Conservation (phyloP, 2,329 filamentous ascomycete species). For the Monilinia fructicola region DNA sequence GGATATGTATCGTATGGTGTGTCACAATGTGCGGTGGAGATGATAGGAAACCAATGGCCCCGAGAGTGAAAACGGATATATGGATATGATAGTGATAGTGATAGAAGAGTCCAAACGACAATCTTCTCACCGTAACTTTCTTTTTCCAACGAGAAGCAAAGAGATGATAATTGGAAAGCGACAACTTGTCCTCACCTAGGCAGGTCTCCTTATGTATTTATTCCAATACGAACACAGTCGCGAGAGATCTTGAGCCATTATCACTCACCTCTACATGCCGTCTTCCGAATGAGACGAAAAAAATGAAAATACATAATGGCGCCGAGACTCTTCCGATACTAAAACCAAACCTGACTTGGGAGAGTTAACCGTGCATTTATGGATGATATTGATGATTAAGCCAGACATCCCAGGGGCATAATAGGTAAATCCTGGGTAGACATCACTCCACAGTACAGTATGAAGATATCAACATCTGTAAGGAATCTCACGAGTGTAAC, state of each 20-base stretch:
- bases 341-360: neutral
- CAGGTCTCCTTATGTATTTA: neutral
- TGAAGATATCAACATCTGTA: too few species aligned
- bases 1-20: neutral
- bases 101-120: too few species aligned
- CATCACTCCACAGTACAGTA: too few species aligned
- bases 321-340: neutral
- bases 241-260: too few species aligned
- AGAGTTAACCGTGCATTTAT: neutral
- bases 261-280: too few species aligned
- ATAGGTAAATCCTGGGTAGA: too few species aligned
- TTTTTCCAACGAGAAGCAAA: too few species aligned
- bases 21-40: neutral
- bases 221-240: neutral
- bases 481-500: too few species aligned
- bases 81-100: too few species aligned
- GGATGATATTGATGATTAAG: neutral
- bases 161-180: too few species aligned
- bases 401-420: too few species aligned
- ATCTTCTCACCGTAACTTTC: neutral
- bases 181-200: slow-evolving; percentile 1
- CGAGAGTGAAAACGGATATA: neutral
- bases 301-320: neutral
- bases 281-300: neutral
- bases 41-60: neutral